Conservation (phyloP, 2,329 filamentous ascomycete genomes). For the Phialophora macrospora region DNA sequence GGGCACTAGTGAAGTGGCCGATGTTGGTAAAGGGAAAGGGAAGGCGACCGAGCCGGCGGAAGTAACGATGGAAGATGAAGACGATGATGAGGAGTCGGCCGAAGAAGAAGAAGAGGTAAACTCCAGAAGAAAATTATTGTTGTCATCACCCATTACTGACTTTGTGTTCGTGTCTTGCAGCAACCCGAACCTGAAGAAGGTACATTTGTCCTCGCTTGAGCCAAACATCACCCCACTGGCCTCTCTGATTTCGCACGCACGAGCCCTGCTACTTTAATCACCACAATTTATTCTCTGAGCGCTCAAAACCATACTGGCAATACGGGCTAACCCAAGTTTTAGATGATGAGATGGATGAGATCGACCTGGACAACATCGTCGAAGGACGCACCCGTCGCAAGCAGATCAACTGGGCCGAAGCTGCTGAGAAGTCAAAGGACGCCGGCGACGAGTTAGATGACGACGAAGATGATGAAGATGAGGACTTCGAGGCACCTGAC, state of each 20-base stretch:
- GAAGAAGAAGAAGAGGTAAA: constrained; percentile 52
- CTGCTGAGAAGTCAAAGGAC: constrained; percentile 80
- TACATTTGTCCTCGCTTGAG: constrained; percentile 11
- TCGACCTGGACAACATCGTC: constrained; percentile 88
- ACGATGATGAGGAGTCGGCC: constrained; percentile 72
- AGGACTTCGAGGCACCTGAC: constrained; percentile 40
- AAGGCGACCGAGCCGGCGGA: constrained; percentile 67
- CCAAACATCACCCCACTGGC: not conserved
- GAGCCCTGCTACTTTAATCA: not conserved
- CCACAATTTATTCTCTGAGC: not conserved
- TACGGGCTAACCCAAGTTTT: constrained; percentile 53
- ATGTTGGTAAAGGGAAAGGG: constrained; percentile 77
- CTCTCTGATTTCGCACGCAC: not conserved
- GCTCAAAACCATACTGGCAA: not conserved
- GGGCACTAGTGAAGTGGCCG: constrained; percentile 37
- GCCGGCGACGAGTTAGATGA: constrained; percentile 70
- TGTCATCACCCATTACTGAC: constrained; percentile 13
- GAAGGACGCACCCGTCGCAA: constrained; percentile 88
- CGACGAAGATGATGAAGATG: constrained; percentile 64
- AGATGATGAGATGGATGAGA: constrained; percentile 86
- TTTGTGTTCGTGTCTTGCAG: constrained; percentile 14
- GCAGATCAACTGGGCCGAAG: constrained; percentile 91
- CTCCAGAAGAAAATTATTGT: not conserved
- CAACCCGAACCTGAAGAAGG: constrained; percentile 33
- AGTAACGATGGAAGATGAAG: constrained; percentile 70